Base-by-base conservation (phyloP, 148 eudicot genomes). In the Selenicereus undatus region DNA sequence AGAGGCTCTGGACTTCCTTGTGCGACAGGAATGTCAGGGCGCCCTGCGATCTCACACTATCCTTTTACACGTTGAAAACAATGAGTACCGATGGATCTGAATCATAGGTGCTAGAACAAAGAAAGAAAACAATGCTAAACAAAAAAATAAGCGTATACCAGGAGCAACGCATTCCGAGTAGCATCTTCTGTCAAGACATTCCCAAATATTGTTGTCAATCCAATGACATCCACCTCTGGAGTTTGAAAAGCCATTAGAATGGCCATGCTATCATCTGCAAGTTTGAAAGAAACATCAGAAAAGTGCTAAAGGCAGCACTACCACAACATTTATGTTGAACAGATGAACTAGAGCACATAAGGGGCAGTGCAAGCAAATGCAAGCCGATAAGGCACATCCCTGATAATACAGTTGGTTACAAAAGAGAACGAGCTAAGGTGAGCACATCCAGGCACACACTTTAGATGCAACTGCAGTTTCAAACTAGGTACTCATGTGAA, bases 11-110 rank as follows among this genome's bases (percentile, higher is more conserved):
- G 82, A 86, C 93, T 92, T 62, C 99, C 99, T 86, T 92, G 91
- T 64, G 97, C 95, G 45, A 95, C 97, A 24, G 97, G 99, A 86
- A 95, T 78, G 86, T 85, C 91, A 76, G 91, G 90, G 87, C 83
- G 78, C 87, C 95, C 97, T 81, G 99, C 97, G 62, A 92, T 87
- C 95, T 95, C 99, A 91, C 97, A 95, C 99, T 95, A 91, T 92
- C 91, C 90, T 93, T 93, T 95, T 88, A 78, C 81, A 89, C 75
- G 86, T 82, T 82, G 75, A 86, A 80, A 79, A 81, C 72, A 79
- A 79, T 85, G 78, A 85, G 78, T 77, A 82, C 85, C 79, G 84
- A 82, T 71, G 84, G 69, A 88, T 43, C 75, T 78, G 75, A 50
- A 51, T 32, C 0, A 45, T 18, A 74, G 52, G 45, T 24, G 4